Evolutionary conservation across 2,329 filamentous ascomycete species (phyloP), one percentile per base, ranked within the genome.

Genomic region (Aspergillus costaricaensis): DNA sequence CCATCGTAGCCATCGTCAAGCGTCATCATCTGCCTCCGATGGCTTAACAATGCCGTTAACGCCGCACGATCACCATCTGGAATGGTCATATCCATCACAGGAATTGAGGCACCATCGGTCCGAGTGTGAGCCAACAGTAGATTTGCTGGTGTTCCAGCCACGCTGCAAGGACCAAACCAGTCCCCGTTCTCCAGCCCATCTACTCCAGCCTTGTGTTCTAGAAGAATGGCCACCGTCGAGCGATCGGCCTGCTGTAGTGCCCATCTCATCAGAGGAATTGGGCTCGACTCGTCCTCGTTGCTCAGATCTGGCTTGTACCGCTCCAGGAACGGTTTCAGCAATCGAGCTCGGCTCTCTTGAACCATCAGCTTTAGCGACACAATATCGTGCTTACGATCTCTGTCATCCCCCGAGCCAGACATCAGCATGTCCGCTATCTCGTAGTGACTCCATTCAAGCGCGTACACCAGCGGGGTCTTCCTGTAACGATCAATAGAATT

Each of bases 231-330:
- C 47, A 68, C 58, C 4, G 61, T 57, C 19, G 62, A 14, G 50
- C 65, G 36, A 50, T 68, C 61, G 44, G 64, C 55, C 59, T 67
- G 61, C 48, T 67, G 60, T 2, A 64, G 55, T 1, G 62, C 62
- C 47, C 62, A 58, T 14, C 60, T 50, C 61, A 64, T 58, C 25
- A 64, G 23, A 7, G 62, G 55, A 10, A 62, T 50, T 2, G 62
- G 44, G 21, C 57, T 62, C 25, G 51, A 62, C 6, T 57, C 54
- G 19, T 64, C 62, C 14, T 64, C 62, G 9, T 51, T 19, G 32
- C 59, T 44, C 7, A 64, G 52, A 17, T 41, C 44, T 1, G 57
- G 51, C 27, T 61, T 58, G 47, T 58, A 64, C 27, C 62, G 54
- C 17, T 64, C 62, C 5, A 64, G 52, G 43, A 64, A 64, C 3